phyloP scores from a whole-genome alignment of 805 yeast species.

The Nematodospora valgi region DNA sequence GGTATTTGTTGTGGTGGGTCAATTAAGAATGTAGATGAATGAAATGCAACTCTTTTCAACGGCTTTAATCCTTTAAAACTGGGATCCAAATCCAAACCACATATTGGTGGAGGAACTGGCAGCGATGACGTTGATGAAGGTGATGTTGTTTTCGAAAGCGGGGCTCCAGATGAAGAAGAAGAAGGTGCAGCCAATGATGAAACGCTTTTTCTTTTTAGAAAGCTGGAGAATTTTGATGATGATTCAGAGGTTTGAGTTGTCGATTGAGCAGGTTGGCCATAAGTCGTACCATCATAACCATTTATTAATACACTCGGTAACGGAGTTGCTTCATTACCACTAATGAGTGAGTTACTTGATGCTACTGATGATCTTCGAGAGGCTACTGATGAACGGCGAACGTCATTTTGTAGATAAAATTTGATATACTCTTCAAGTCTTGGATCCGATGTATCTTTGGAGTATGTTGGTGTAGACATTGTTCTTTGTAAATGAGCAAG shows the following conservation, averaged over 20 bases:
- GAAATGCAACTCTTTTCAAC: conserved; percentile 41
- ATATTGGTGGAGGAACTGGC: conserved; percentile 5
- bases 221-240: conserved; percentile 22
- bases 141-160: conserved; percentile 3
- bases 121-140: conserved; percentile 2
- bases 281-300: conserved; percentile 13
- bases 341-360: conserved; percentile 3
- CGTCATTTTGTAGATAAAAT: conserved; percentile 26
- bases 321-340: conserved; percentile 11
- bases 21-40: conserved; percentile 38
- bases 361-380: conserved; percentile 14
- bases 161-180: conserved; percentile 6
- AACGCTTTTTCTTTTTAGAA: conserved; percentile 23
- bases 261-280: background rate
- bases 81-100: conserved; percentile 13
- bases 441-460: conserved; percentile 21
- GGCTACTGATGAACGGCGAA: conserved; percentile 14
- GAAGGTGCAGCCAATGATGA: conserved; percentile 2
- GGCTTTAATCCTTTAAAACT: conserved; percentile 32
- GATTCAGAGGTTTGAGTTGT: conserved; percentile 6
- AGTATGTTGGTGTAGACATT: conserved; percentile 4
- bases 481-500: conserved; percentile 5
- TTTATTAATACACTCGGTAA: conserved; percentile 19
- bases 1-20: conserved; percentile 87
- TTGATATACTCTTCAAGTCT: conserved; percentile 34